Evolutionary conservation across 2,329 filamentous ascomycete genomes (phyloP), one percentile per base, ranked within the genome.

Genomic region (Chaetomiaceae sp.): DNA sequence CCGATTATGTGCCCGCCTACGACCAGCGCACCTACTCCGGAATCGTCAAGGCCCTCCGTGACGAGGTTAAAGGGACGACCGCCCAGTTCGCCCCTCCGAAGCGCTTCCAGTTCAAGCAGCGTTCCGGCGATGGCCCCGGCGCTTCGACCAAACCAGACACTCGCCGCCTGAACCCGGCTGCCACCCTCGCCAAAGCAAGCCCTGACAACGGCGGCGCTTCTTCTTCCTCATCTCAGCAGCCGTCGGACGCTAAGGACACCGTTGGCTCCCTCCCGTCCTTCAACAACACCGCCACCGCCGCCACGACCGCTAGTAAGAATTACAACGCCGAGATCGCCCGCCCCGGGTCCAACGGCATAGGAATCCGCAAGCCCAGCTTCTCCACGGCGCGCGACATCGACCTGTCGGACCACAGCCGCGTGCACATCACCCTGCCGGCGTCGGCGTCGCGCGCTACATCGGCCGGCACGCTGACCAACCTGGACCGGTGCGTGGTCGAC

Each of bases 11-110:
- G 14, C 89, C 93, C 3, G 81, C 88, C 7, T 94, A 96, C 62
- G 93, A 97, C 60, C 88, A 93, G 64, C 81, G 87, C 56, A 84
- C 85, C 19, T 97, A 95, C 61, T 79, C 83, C 9, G 57, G 88
- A 80, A 79, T 86, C 18, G 81, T 96, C 65, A 95, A 93, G 71
- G 76, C 76, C 14, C 71, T 96, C 12, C 83, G 84, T 15, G 86
- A 91, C 47, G 88, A 86, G 59, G 73, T 96, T 19, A 83, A 86
- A 57, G 77, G 83, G 48, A 82, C 80, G 7, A 78, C 83, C 14
- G 75, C 79, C 32, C 77, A 75, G 18, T 76, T 88, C 43, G 79
- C 80, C 0, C 88, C 89, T 7, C 86, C 84, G 56, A 78, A 82
- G 10, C 88, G 88, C 51, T 96, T 96, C 67, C 79, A 85, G 44